Conservation (phyloP, 1,284 basidiomycete genomes). For the Ceraceosorus guamensis region DNA sequence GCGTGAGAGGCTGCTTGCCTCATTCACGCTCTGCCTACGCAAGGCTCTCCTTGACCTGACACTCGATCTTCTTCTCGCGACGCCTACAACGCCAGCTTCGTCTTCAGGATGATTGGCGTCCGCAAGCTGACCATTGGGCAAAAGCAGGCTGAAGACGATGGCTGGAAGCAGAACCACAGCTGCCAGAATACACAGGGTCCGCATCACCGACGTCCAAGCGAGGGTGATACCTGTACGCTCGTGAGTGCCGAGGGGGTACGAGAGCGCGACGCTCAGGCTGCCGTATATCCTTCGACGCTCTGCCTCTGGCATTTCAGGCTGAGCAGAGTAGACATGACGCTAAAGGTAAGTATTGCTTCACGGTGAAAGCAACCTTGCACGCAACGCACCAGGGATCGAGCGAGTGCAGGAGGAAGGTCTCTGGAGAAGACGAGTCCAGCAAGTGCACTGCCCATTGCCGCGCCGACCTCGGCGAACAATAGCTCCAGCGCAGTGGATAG, state of each 20-base stretch:
- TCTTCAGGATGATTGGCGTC: not conserved
- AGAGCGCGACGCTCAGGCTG: slow-evolving; percentile 41
- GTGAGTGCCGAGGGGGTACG: slow-evolving; percentile 39
- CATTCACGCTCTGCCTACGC: too few relatives aligned
- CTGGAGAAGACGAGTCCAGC: slow-evolving; percentile 58
- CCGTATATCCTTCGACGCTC: slow-evolving; percentile 39
- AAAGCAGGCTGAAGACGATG: slow-evolving; percentile 26
- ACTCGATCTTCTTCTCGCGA: not conserved
- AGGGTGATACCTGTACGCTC: slow-evolving; percentile 45
- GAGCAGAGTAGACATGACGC: not conserved
- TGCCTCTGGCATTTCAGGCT: slow-evolving; percentile 31
- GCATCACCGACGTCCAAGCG: slow-evolving; percentile 44
- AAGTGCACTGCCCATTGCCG: slow-evolving; percentile 63
- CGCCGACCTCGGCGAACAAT: slow-evolving; percentile 70
- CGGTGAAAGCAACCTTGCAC: not conserved
- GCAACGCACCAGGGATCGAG: slow-evolving; percentile 50
- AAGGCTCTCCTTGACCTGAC: too few relatives aligned
- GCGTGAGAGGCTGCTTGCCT: too few relatives aligned
- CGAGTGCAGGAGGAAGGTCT: slow-evolving; percentile 59
- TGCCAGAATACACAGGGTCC: slow-evolving; percentile 35
- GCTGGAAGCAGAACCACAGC: slow-evolving; percentile 37
- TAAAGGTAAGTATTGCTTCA: too few relatives aligned
- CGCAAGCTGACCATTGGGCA: slow-evolving; percentile 31
- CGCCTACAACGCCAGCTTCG: not conserved
- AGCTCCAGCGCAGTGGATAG: slow-evolving; percentile 73